Evolutionary conservation across 2,329 filamentous ascomycete genomes (phyloP).

Genomic region (Verticillium albo-atrum): DNA sequence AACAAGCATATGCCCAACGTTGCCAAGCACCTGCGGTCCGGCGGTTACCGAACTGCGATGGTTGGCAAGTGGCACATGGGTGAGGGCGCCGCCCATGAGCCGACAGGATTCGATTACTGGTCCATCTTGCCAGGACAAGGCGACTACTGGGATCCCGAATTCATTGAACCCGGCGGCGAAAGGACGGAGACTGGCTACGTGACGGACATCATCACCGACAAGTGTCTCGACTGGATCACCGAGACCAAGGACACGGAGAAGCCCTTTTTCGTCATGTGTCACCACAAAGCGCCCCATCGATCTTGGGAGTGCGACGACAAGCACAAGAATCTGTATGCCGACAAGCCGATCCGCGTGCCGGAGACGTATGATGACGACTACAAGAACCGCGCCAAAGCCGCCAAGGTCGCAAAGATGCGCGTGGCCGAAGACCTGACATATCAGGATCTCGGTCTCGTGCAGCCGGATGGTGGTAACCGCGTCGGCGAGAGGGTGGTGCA

Average conservation of each 20-base stretch:
- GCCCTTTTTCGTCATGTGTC: conserved; percentile 49
- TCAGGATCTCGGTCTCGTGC: conserved; percentile 38
- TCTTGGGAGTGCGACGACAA: conserved; percentile 46
- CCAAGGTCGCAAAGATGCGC: conserved; percentile 43
- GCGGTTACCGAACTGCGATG: conserved; percentile 47
- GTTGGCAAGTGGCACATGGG: conserved; percentile 53
- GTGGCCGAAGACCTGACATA: conserved; percentile 48
- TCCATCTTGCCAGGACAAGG: conserved; percentile 46
- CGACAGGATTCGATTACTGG: conserved; percentile 48
- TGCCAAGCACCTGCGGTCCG: conserved; percentile 41
- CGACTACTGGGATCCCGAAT: conserved; percentile 45
- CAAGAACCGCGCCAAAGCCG: conserved; percentile 46
- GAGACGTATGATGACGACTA: conserved; percentile 51
- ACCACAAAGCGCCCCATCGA: conserved; percentile 51
- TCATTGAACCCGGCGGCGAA: conserved; percentile 34
- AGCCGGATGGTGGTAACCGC: conserved; percentile 40
- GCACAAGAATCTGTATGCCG: conserved; percentile 42
- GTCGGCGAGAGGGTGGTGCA: conserved; percentile 29
- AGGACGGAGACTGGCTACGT: conserved; percentile 36
- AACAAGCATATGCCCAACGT: conserved; percentile 47
- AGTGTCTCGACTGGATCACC: conserved; percentile 37
- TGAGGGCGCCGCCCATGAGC: conserved; percentile 39
- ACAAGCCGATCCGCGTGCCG: conserved; percentile 36
- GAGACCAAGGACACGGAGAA: conserved; percentile 7
- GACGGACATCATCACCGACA: conserved; percentile 49